Conservation (phyloP, 306 rosid genomes). For the Rosa persica region DNA sequence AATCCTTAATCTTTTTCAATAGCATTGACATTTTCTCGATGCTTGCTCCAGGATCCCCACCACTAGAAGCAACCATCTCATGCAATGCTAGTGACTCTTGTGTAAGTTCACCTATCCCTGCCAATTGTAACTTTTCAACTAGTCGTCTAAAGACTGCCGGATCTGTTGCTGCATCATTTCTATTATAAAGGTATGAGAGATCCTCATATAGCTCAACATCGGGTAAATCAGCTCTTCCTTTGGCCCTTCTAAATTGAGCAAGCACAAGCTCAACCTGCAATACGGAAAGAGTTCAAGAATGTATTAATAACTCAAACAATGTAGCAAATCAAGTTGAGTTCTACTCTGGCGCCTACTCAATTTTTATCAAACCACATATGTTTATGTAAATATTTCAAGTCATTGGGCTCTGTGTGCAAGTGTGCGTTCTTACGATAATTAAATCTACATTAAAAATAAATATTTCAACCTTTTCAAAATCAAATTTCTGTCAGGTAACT, state of each 20-base stretch:
- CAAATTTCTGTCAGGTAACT: neutral
- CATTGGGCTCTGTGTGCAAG: too few relatives aligned
- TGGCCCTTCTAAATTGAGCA: constrained; percentile 91
- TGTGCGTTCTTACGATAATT: neutral
- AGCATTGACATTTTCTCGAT: constrained; percentile 84
- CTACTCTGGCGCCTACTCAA: constrained; percentile 4
- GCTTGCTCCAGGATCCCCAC: constrained; percentile 86
- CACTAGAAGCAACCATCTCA: constrained; percentile 78
- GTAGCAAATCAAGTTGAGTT: neutral
- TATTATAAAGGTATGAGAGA: constrained; percentile 54
- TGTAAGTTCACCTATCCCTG: constrained; percentile 75
- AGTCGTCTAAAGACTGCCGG: constrained; percentile 58
- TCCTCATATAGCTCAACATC: constrained; percentile 76
- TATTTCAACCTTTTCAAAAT: neutral
- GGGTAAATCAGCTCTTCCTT: constrained; percentile 68
- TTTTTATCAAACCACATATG: neutral
- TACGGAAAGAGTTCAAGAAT: constrained; percentile 20
- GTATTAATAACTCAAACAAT: neutral
- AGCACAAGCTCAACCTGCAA: constrained; percentile 92
- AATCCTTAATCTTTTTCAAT: constrained; percentile 79
- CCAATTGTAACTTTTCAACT: constrained; percentile 74
- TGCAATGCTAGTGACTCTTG: constrained; percentile 90
- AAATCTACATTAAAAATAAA: neutral
- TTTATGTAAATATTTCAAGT: neutral
- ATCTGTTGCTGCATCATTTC: constrained; percentile 52